Base-by-base conservation (phyloP, 108 stramenopile species). In the Cyclotella sp. region DNA sequence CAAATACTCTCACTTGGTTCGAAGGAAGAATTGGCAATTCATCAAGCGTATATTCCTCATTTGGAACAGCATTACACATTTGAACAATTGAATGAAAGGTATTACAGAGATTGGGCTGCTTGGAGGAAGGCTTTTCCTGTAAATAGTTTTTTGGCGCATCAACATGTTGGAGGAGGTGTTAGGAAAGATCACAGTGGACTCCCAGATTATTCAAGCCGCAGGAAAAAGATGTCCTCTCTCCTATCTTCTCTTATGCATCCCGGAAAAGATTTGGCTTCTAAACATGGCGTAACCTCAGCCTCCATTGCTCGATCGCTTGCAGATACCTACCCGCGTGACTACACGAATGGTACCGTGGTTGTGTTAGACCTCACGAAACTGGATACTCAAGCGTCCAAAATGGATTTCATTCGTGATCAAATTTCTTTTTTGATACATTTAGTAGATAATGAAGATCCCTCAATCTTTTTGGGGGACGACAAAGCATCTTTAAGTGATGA, bases 61-160 rank as follows among this genome's bases (percentile, higher is more conserved):
- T 30, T 90, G 24, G 67, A 85, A 19, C 93, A 95, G 64, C 93
- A 95, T 74, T 95, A 81, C 53, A 51, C 90, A 24, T 95, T 95
- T 72, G 93, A 95, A 76, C 72, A 82, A 19, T 54, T 92, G 49
- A 92, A 90, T 70, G 89, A 90, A 67, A 75, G 86, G 49, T 90
- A 90, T 65, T 57, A 76, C 28, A 87, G 85, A 63, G 91, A 92
- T 75, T 84, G 70, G 86, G 52, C 64, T 81, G 78, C 78, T 7
- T 79, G 73, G 53, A 54, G 68, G 29, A 85, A 75, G 70, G 78
- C 82, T 7, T 69, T 73, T 39, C 64, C 43, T 5, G 45, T 46
- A 9, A 54, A 80, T 73, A 21, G 61, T 18, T 28, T 62, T 34
- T 28, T 78, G 34, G 64, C 22, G 34, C 54, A 11, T 12, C 42